phyloP scores from a whole-genome alignment of 345 rosid species.

The Camelina neglecta region DNA sequence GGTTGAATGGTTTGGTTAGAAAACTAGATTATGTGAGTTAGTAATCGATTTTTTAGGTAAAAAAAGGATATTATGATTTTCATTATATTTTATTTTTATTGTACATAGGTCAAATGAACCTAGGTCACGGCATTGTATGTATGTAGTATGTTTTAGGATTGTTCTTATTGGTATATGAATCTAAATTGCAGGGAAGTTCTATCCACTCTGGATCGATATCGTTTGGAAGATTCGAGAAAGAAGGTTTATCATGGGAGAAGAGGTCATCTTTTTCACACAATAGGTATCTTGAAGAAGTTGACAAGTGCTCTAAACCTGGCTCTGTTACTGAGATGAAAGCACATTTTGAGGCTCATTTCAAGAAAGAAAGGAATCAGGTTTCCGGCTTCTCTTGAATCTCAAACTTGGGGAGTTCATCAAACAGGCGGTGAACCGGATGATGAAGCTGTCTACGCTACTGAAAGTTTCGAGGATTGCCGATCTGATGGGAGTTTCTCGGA shows the following conservation, averaged over 20 bases:
- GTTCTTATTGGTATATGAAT: conserved; percentile 25
- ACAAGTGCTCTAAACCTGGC: conserved; percentile 83
- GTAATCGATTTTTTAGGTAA: too few species aligned
- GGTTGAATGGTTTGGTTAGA: background rate
- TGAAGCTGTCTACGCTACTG: conserved; percentile 42
- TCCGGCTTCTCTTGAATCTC: conserved; percentile 56
- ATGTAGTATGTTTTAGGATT: background rate
- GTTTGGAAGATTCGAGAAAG: conserved; percentile 90
- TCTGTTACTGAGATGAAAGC: conserved; percentile 85
- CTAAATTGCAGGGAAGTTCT: conserved; percentile 59
- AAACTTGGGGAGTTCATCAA: conserved; percentile 45
- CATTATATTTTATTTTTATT: background rate
- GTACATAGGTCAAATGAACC: background rate
- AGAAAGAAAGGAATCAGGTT: conserved; percentile 64
- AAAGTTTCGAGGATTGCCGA: conserved; percentile 34
- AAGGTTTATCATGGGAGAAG: conserved; percentile 80
- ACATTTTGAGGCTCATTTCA: conserved; percentile 88
- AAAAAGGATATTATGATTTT: too few species aligned
- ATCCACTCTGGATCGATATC: conserved; percentile 86
- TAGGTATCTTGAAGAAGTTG: conserved; percentile 91
- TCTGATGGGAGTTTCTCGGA: conserved; percentile 45
- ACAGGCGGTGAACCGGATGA: conserved; percentile 35
- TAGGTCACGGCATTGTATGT: background rate
- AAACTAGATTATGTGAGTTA: too few species aligned
- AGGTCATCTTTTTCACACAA: conserved; percentile 90